These are phyloP conservation scores for Aspergillus glaucus DNA, from an alignment of 2,329 filamentous ascomycete species.

Conservation along the genomic window DNA sequence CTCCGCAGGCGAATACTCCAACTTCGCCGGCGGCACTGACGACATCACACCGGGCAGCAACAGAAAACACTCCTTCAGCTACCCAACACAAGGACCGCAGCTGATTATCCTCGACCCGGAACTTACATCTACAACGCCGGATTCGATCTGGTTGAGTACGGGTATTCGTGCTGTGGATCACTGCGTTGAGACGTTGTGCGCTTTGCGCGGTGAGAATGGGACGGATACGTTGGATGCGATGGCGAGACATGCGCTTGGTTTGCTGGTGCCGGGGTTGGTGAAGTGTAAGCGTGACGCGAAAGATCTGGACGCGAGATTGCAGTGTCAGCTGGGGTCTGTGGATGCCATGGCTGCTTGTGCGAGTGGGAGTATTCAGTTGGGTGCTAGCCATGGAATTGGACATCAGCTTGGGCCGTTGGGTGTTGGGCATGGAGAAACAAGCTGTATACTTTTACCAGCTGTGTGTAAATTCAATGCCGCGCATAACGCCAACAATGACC, in stretches of 20 bases:
- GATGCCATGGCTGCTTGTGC: constrained; percentile 47
- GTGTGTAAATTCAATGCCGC: constrained; percentile 52
- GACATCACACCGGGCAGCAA: constrained; percentile 20
- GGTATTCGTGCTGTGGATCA: constrained; percentile 54
- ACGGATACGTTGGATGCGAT: constrained; percentile 31
- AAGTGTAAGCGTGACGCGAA: constrained; percentile 29
- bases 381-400: constrained; percentile 48
- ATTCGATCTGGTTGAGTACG: constrained; percentile 51
- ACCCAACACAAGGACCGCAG: constrained; percentile 38
- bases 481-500: constrained; percentile 36
- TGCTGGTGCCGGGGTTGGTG: constrained; percentile 41
- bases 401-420: constrained; percentile 51
- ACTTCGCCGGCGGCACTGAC: constrained; percentile 35
- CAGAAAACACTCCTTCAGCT: constrained; percentile 32
- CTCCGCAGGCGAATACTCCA: constrained; percentile 38
- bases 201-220: constrained; percentile 21
- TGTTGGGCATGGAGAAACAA: constrained; percentile 56
- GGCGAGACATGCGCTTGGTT: constrained; percentile 34
- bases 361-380: constrained; percentile 38
- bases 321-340: constrained; percentile 48
- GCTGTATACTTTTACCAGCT: constrained; percentile 50
- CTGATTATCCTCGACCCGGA: constrained; percentile 54
- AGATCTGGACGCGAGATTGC: constrained; percentile 39
- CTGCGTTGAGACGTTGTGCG: constrained; percentile 52
- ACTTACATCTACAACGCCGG: constrained; percentile 47